phyloP scores from a whole-genome alignment of 1,284 basidiomycete genomes.

The Porodaedalea pini region DNA sequence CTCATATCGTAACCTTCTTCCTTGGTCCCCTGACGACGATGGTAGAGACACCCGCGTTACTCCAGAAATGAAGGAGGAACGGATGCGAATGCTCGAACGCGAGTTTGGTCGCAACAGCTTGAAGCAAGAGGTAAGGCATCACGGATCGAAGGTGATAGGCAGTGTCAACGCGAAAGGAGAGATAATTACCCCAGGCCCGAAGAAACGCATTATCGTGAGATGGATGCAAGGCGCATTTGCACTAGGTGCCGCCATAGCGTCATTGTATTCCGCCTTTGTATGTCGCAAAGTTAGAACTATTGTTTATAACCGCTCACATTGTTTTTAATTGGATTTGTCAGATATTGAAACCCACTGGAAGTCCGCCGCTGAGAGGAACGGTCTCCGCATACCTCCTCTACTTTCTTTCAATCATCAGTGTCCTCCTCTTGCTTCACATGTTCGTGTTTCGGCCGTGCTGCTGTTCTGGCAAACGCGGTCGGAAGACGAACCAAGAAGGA shows the following conservation, averaged over 20 bases:
- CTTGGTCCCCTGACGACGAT: slow-evolving; percentile 25
- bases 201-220: slow-evolving; percentile 49
- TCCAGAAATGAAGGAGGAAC: slow-evolving; percentile 55
- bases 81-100: slow-evolving; percentile 63
- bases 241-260: slow-evolving; percentile 47
- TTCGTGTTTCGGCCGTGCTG: slow-evolving; percentile 59
- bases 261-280: slow-evolving; percentile 58
- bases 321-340: slow-evolving; percentile 26
- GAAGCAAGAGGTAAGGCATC: slow-evolving; percentile 38
- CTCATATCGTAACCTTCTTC: slow-evolving; percentile 30
- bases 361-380: slow-evolving; percentile 54
- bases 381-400: slow-evolving; percentile 57
- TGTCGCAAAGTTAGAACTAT: slow-evolving; percentile 23
- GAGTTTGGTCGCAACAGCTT: slow-evolving; percentile 44
- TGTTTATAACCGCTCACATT: background rate
- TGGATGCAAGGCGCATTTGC: slow-evolving; percentile 49
- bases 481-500: slow-evolving; percentile 29
- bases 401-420: slow-evolving; percentile 49
- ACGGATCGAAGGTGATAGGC: slow-evolving; percentile 46
- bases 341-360: slow-evolving; percentile 52
- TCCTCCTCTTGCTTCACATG: slow-evolving; percentile 49
- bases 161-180: slow-evolving; percentile 53
- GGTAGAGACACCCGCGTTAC: slow-evolving; percentile 39
- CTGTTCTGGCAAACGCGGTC: slow-evolving; percentile 31
- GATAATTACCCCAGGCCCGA: slow-evolving; percentile 59